A percentile compares a stretch with the other conserved stretches of the same genome.
phyloP scores from a whole-genome alignment of 345 rosid genomes.

The Lepidium aucheri region DNA sequence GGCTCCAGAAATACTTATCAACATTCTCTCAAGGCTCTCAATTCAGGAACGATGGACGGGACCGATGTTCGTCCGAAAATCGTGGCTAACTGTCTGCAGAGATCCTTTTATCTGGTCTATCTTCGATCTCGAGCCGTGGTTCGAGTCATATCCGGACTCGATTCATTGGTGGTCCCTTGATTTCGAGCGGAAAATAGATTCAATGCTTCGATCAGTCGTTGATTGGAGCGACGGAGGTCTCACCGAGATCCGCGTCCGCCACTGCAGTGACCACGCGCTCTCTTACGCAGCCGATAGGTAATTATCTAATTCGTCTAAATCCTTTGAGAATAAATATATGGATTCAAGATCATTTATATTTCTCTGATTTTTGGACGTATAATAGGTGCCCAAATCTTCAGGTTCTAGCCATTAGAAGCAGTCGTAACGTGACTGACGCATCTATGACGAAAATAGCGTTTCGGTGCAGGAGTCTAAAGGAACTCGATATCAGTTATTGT shows the following conservation, averaged over 20 bases:
- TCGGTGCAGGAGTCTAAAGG: conserved; percentile 46
- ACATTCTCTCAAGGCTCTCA: conserved; percentile 63
- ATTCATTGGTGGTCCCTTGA: conserved; percentile 55
- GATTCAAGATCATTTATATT: no score
- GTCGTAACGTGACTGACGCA: conserved; percentile 58
- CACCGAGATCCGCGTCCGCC: conserved; percentile 50
- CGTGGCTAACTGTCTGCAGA: conserved; percentile 58
- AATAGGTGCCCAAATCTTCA: conserved; percentile 58
- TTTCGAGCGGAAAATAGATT: conserved; percentile 61
- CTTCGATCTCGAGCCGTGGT: conserved; percentile 59
- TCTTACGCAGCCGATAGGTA: conserved; percentile 55
- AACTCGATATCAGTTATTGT: conserved; percentile 74
- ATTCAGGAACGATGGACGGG: conserved; percentile 68
- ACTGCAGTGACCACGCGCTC: conserved; percentile 76
- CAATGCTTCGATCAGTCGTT: conserved; percentile 57
- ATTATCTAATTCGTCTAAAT: neutral
- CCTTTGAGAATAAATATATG: no score
- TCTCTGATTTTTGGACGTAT: neutral
- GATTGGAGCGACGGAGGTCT: conserved; percentile 58
- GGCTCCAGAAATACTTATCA: conserved; percentile 58
- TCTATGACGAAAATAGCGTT: conserved; percentile 56
- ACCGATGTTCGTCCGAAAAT: conserved; percentile 62
- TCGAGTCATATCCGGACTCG: conserved; percentile 47
- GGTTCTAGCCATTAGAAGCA: conserved; percentile 59
- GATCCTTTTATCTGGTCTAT: conserved; percentile 57